A percentile compares a stretch with the other conserved stretches of the same genome.
Evolutionary conservation across 495 filamentous ascomycete genomes (phyloP).

Genomic region (Apodospora peruviana): DNA sequence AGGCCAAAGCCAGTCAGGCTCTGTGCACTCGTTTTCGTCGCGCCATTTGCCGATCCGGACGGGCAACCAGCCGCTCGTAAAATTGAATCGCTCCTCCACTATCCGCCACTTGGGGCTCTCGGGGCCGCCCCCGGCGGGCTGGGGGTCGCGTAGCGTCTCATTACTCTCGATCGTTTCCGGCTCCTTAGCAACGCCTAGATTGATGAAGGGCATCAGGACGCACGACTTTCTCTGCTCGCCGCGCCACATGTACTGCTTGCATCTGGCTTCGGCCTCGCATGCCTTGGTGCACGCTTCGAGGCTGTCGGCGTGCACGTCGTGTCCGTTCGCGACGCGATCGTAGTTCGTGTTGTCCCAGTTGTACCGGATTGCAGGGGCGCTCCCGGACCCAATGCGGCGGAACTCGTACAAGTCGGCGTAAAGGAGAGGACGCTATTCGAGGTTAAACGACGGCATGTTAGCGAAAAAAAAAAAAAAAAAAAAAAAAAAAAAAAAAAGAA

Average conservation of each 20-base stretch:
- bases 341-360: slow-evolving; percentile 15
- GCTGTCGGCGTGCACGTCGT: background rate
- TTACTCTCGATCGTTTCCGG: slow-evolving; percentile 2
- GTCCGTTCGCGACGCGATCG: slow-evolving; percentile 5
- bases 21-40: background rate
- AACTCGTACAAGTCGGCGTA: slow-evolving; percentile 11
- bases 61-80: slow-evolving; percentile 11
- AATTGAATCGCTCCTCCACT: slow-evolving; percentile 1
- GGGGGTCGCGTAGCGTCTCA: background rate
- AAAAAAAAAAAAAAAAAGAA: no score
- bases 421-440: slow-evolving; percentile 8
- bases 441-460: no score
- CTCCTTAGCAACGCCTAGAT: background rate
- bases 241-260: slow-evolving; percentile 11
- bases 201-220: slow-evolving; percentile 10
- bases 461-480: no score
- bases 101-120: background rate
- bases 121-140: background rate
- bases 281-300: slow-evolving; percentile 5
- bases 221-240: slow-evolving; percentile 7
- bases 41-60: slow-evolving; percentile 7
- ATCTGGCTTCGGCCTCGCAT: slow-evolving; percentile 4
- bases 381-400: background rate
- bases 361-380: background rate
- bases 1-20: slow-evolving; percentile 10